Base-by-base conservation (phyloP, 129 eudicot genomes). In the Lactuca saligna region DNA sequence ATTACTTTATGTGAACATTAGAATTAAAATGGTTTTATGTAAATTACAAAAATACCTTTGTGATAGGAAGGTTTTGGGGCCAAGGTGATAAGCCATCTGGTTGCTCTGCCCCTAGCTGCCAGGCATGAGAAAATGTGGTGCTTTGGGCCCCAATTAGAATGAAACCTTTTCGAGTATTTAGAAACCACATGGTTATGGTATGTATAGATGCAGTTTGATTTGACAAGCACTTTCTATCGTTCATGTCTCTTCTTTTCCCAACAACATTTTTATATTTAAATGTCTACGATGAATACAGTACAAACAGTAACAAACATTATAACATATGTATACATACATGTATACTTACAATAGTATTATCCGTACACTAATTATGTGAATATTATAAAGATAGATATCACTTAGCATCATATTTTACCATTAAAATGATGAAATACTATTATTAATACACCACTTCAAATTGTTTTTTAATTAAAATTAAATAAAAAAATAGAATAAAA, bases 61-160 rank as follows among this genome's bases (percentile, higher is more conserved):
- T 46, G n/a, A 10, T 46, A 12, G n/a, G 5, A 46, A 46, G 15
- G 15, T 3, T 46, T 46, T 46, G 51, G 78, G 78, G 72, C 78
- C 65, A 64, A 42, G 34, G 17, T 54, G 5, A 72, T 53, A 73
- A 73, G 50, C 72, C 51, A 11, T 46, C n/a, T 46, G 51, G 51
- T 46, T 46, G 15, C 15, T n/a, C 51, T 11, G 64, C 29, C 78
- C 65, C 72, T 29, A 44, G 6, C 38, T 35, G 6, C 69, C 57
- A 65, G 31, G 50, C 72, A 64, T 65, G 59, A 69, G 65, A 69
- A 76, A 76, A 38, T 76, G 75, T 60, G 39, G 69, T 53, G 53
- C 41, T 57, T 54, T 61, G 80, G 80, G 80, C 51, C 80, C 80
- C 80, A 69, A 69, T 25, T 76, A 68, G 80, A 76, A 76, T 69